Percentiles rank a stretch among this genome's conserved stretches.
These are phyloP conservation scores for Candida incommunis DNA, from an alignment of 805 yeast species.

Conservation along the genomic window DNA sequence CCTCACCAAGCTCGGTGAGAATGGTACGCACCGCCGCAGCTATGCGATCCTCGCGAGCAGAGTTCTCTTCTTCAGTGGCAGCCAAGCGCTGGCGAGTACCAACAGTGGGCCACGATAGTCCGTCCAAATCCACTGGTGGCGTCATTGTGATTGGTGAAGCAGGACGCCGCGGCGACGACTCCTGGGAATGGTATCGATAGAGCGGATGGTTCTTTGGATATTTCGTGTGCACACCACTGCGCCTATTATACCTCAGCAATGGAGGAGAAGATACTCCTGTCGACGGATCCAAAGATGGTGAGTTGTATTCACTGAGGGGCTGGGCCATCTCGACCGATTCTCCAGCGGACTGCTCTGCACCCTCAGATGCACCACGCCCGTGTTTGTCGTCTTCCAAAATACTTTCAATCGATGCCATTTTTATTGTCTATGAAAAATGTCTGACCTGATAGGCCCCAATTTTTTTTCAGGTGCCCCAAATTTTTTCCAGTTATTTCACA, in stretches of 20 bases:
- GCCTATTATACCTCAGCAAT: conserved; percentile 1
- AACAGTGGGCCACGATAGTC: conserved; percentile 83
- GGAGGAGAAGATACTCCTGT: no score
- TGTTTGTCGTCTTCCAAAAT: no score
- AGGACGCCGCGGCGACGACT: conserved; percentile 37
- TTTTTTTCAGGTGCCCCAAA: no score
- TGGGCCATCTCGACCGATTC: no score
- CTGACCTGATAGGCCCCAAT: no score
- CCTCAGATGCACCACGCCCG: no score
- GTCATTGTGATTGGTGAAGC: conserved; percentile 71
- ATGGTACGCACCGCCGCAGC: conserved; percentile 68
- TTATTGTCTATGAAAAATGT: no score
- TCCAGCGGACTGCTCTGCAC: no score
- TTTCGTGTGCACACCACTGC: conserved; percentile 31
- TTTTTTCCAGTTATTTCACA: no score
- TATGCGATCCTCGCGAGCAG: conserved; percentile 57
- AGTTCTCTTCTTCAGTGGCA: conserved; percentile 49
- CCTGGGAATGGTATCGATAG: conserved; percentile 19
- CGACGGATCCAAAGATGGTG: no score
- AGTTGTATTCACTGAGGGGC: no score
- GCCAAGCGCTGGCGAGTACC: conserved; percentile 74
- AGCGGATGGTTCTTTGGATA: neutral
- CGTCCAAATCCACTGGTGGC: conserved; percentile 82
- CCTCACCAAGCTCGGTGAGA: conserved; percentile 81
- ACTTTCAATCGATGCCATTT: no score